phyloP scores from a whole-genome alignment of 768 basidiomycete species.

The Podaxis sp. region DNA sequence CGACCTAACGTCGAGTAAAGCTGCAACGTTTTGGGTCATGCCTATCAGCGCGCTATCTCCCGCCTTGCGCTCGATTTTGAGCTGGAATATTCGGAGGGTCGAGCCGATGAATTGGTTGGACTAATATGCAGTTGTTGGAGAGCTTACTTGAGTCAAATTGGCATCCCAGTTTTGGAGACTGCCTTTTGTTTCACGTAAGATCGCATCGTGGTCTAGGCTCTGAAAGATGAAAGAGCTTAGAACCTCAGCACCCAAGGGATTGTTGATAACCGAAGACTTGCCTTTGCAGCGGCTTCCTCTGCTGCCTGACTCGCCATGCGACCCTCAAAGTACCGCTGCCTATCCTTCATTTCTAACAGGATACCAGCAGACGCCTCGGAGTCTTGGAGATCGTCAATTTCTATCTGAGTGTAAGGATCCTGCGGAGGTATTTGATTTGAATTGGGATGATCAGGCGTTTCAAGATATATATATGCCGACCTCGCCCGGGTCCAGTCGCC shows the following conservation, averaged over 20 bases:
- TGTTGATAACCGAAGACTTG: neutral
- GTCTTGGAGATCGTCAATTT: conserved; percentile 81
- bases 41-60: conserved; percentile 62
- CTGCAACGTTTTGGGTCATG: conserved; percentile 81
- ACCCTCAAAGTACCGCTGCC: conserved; percentile 79
- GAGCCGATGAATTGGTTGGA: neutral
- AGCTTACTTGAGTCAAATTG: conserved; percentile 51
- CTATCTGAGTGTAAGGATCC: conserved; percentile 53
- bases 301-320: conserved; percentile 34
- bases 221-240: conserved; percentile 16
- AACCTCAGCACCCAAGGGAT: neutral
- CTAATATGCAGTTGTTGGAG: neutral
- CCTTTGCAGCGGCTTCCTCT: conserved; percentile 26
- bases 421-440: conserved; percentile 15
- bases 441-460: neutral
- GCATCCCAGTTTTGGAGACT: conserved; percentile 54
- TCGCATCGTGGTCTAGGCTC: conserved; percentile 42
- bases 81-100: conserved; percentile 27
- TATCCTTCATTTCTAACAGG: conserved; percentile 81
- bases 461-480: conserved; percentile 26
- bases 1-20: conserved; percentile 61
- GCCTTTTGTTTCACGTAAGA: conserved; percentile 42
- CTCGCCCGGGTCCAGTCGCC: conserved; percentile 39
- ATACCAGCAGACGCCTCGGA: conserved; percentile 64
- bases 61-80: conserved; percentile 64